Evolutionary conservation across 169 alveolate species (phyloP).

Genomic region (Plasmodium cynomolgi): DNA sequence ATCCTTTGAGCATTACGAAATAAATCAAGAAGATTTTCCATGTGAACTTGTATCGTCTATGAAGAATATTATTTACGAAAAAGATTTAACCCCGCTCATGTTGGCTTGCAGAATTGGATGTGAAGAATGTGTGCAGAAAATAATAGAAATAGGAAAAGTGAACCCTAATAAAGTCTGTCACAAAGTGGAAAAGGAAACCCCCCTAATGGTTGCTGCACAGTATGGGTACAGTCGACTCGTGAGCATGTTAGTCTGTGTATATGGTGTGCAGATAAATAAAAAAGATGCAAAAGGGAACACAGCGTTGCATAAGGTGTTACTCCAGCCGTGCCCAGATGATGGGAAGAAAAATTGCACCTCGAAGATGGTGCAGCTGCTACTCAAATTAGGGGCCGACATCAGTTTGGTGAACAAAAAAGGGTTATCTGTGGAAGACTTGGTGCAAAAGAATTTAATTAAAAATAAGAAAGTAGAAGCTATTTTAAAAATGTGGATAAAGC

Average conservation of each 20-base stretch:
- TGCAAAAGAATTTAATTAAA: slow-evolving; percentile 42
- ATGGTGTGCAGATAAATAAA: slow-evolving; percentile 86
- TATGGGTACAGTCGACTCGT: slow-evolving; percentile 84
- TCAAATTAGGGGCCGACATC: slow-evolving; percentile 79
- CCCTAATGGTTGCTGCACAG: slow-evolving; percentile 91
- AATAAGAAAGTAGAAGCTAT: slow-evolving; percentile 47
- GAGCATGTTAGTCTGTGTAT: slow-evolving; percentile 79
- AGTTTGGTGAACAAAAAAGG: slow-evolving; percentile 76
- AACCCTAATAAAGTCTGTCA: slow-evolving; percentile 79
- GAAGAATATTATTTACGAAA: slow-evolving; percentile 59
- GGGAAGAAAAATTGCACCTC: slow-evolving; percentile 2
- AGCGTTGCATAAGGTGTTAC: slow-evolving; percentile 83
- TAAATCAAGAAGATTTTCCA: slow-evolving; percentile 30
- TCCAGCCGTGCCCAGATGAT: slow-evolving; percentile 9
- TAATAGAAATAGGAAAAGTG: slow-evolving; percentile 79
- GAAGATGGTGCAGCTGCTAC: slow-evolving; percentile 58
- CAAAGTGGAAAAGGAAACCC: slow-evolving; percentile 80
- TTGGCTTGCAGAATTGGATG: slow-evolving; percentile 83
- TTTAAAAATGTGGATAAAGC: slow-evolving; percentile 68
- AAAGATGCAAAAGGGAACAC: slow-evolving; percentile 87
- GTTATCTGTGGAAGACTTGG: slow-evolving; percentile 73
- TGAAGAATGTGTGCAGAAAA: slow-evolving; percentile 78
- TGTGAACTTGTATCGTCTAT: slow-evolving; percentile 52
- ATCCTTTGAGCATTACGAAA: slow-evolving; percentile 70
- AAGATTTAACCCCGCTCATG: slow-evolving; percentile 83